Base-by-base conservation (phyloP, 257 asterid species). In the Scutellaria barbata region DNA sequence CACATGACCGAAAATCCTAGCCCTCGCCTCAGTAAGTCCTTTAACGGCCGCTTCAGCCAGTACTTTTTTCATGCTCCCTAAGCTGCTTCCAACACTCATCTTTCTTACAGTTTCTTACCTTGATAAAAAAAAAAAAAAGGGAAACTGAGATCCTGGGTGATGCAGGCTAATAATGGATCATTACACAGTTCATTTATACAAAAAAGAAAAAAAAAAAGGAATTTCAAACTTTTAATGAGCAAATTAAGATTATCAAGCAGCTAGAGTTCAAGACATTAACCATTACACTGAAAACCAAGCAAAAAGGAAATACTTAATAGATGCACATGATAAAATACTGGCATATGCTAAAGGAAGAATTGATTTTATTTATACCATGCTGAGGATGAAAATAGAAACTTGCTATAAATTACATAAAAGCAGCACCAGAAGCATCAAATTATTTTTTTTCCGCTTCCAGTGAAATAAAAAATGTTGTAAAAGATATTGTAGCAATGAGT, bases 1-100 rank as follows among this genome's bases (percentile, higher is more conserved):
- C 63, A 89, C 78, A 56, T 94, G 97, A 40, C 99, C 98, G 58
- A 91, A 91, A 76, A 94, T 91, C 83, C 83, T 84, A 47, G 96
- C 96, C 74, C 96, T 86, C 47, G 98, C 98, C 79, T 91, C 96
- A 53, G 82, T 68, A 47, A 85, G 92, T 16, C 98, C 96, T 77
- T 73, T 85, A 42, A 80, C 14, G 50, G 96, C 96, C 66, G 89
- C 96, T 69, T 81, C 81, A 48, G 90, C 88, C 83, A 94, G 72
- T 51, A 82, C 72, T 69, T 79, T 79, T 92, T 85, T 94, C 76
- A 94, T 73, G 77, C 87, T 78, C 63, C 96, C 92, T 3, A 90
- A 50, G 74, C 81, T 71, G 41, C 79, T 68, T 62, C 78, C 46
- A 12, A 75, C 11, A 66, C 87, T 87, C 98, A 87, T 90, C 61